Evolutionary conservation across 495 filamentous ascomycete species (phyloP), one percentile per base, ranked within the genome.

Genomic region (Penicillium atrosanguineum): DNA sequence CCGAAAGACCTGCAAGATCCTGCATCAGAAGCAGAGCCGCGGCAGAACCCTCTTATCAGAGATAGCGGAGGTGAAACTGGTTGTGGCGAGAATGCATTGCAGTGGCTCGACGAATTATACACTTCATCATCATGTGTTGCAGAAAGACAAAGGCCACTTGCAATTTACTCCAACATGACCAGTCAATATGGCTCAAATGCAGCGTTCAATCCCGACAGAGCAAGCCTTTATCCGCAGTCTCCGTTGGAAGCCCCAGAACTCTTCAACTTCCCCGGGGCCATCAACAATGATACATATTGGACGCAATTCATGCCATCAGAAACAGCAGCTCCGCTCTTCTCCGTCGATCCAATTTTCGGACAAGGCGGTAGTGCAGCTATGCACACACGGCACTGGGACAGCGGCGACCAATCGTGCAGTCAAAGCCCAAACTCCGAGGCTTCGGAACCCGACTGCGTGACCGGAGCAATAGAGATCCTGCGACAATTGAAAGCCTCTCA

Each of bases 401-500:
- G 26, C 26, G 26, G 36, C 14, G 36, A 4, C 36, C 14, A 6
- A 1, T 45, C 49, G n/a, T 25, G 49, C 26, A 19, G 16, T 20
- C 49, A 37, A 20, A 52, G 18, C 7, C 28, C 49, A n/a, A 39
- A 26, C 6, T 52, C 49, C 3, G 42, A 52, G 44, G 37, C 12
- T 11, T 38, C 49, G 14, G 49, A 52, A 29, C n/a, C 41, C 6
- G 49, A 52, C 25, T 52, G 49, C 20, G 49, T 52, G 9, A 52
- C 23, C 4, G 31, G 49, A 5, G 29, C 42, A 18, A 44, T 52
- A 6, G 49, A 52, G 5, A 45, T 52, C 19, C 14, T 52, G 1
- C 47, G 34, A 37, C 44, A 18, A 18, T 34, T 49, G 7, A 34
- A 49, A 12, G 15, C 5, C 1, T 40, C 20, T 25, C 43, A 28